Percentiles rank a stretch among this genome's conserved stretches.
Conservation (phyloP, 768 basidiomycete genomes). For the Lactarius tabidus region DNA sequence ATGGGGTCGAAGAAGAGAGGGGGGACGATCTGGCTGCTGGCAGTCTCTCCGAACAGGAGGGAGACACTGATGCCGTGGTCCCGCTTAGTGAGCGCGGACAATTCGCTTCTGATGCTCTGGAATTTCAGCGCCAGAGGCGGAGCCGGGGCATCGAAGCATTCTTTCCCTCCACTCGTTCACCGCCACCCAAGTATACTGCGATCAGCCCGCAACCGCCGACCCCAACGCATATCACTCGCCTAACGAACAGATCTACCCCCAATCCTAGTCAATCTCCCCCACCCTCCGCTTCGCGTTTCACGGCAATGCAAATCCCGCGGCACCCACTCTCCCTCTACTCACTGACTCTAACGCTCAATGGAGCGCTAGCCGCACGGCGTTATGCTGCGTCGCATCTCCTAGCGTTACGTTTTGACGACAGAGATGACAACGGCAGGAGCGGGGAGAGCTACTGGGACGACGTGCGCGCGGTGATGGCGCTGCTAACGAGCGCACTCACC, state of each 20-base stretch:
- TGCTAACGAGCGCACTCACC: slow-evolving; percentile 62
- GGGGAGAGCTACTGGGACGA: slow-evolving; percentile 76
- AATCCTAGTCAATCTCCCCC: slow-evolving; percentile 23
- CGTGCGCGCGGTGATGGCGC: slow-evolving; percentile 66
- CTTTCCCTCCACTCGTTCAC: slow-evolving; percentile 39
- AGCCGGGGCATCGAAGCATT: slow-evolving; percentile 44
- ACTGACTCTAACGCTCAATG: slow-evolving; percentile 55
- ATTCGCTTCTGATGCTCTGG: slow-evolving; percentile 63
- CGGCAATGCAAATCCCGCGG: slow-evolving; percentile 52
- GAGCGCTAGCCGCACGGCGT: slow-evolving; percentile 66
- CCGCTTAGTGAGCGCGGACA: slow-evolving; percentile 32
- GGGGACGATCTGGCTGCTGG: slow-evolving; percentile 19
- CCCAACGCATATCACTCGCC: slow-evolving; percentile 19
- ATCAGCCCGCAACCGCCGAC: slow-evolving; percentile 19
- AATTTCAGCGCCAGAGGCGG: slow-evolving; percentile 51
- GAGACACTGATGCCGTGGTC: slow-evolving; percentile 7
- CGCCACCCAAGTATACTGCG: slow-evolving; percentile 24
- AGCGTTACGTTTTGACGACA: slow-evolving; percentile 59
- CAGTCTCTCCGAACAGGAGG: slow-evolving; percentile 4
- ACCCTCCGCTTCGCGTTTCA: slow-evolving; percentile 52
- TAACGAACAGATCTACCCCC: slow-evolving; percentile 20
- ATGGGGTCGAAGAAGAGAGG: slow-evolving; percentile 42
- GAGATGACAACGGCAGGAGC: slow-evolving; percentile 28
- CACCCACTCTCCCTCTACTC: slow-evolving; percentile 68
- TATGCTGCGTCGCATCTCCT: slow-evolving; percentile 78